phyloP scores from a whole-genome alignment of 2,329 filamentous ascomycete species.

The Didymella lethalis region DNA sequence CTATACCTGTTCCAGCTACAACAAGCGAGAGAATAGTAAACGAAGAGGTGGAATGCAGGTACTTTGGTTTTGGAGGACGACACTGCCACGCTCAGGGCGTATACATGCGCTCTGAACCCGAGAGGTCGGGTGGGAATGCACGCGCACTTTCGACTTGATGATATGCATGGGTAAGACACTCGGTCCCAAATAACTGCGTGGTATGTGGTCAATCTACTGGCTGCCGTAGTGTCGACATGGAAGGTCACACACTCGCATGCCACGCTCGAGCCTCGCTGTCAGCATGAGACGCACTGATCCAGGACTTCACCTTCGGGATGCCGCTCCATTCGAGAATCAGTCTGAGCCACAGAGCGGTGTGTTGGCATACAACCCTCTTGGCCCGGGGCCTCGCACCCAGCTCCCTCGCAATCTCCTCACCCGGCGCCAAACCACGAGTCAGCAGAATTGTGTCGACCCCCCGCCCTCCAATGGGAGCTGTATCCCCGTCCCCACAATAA shows the following conservation, averaged over 20 bases:
- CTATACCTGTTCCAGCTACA: background rate
- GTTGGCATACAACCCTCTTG: background rate
- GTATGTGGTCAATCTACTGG: slow-evolving; percentile 2
- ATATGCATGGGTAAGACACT: background rate
- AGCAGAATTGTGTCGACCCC: background rate
- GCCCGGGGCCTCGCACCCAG: background rate
- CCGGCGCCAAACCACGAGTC: background rate
- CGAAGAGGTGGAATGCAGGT: background rate
- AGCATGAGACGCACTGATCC: background rate
- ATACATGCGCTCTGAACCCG: slow-evolving; percentile 1
- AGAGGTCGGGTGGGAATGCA: background rate
- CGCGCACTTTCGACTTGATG: background rate
- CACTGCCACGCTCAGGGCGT: background rate
- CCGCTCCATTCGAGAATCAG: background rate
- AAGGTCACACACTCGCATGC: background rate
- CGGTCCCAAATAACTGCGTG: background rate
- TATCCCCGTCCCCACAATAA: background rate
- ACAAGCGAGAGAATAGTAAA: background rate
- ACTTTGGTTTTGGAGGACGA: slow-evolving; percentile 9
- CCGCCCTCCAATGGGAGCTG: background rate
- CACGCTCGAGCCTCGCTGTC: background rate
- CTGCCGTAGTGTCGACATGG: background rate
- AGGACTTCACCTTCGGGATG: background rate
- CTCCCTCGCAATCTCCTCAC: background rate
- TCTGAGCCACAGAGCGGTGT: background rate